Evolutionary conservation across 2,329 filamentous ascomycete species (phyloP), one percentile per base, ranked within the genome.

Genomic region (Cordyceps farinosa): DNA sequence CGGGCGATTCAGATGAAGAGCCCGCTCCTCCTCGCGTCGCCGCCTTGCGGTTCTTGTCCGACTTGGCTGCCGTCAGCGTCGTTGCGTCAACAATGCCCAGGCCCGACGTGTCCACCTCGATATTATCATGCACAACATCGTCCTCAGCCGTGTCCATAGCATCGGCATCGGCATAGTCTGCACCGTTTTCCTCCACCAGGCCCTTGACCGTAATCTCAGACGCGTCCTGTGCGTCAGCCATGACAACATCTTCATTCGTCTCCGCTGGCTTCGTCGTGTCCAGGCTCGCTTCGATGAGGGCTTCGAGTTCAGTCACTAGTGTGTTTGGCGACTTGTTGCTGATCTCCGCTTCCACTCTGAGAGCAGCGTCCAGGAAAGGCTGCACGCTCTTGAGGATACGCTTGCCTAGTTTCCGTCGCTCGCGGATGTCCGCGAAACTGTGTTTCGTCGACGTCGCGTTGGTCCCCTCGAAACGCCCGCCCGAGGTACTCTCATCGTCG

Each of bases 381-480:
- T 96, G 91, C 38, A 96, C 84, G 1, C 88, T 86, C 73, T 92
- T 96, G 67, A 96, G 84, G 65, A 97, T 96, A 32, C 92, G 87
- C 76, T 96, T 97, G 30, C 90, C 92, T n/a, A 96, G 79, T 69
- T 89, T 90, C 70, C 91, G 90, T 65, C 90, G 87, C 68, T 96
- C 90, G 64, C 91, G 90, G 65, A 92, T 86, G 69, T 96, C 92
- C 64, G 76, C 79, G 74, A 78, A 87, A 70, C 73, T 81, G 70
- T 76, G 79, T 75, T 79, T 87, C 66, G 67, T 78, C 69, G 69
- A 80, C 67, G 71, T 90, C 73, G 59, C 82, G 79, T 73, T 83
- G 69, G 70, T 76, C 6, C 70, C 66, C 40, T 78, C 77, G 50
- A 67, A 66, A n/a, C 47, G 57, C 47, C 36, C 51, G 57, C 56